These are phyloP conservation scores for Themeda triandra DNA, from an alignment of 176 grass and related monocot genomes.

Conservation along the genomic window DNA sequence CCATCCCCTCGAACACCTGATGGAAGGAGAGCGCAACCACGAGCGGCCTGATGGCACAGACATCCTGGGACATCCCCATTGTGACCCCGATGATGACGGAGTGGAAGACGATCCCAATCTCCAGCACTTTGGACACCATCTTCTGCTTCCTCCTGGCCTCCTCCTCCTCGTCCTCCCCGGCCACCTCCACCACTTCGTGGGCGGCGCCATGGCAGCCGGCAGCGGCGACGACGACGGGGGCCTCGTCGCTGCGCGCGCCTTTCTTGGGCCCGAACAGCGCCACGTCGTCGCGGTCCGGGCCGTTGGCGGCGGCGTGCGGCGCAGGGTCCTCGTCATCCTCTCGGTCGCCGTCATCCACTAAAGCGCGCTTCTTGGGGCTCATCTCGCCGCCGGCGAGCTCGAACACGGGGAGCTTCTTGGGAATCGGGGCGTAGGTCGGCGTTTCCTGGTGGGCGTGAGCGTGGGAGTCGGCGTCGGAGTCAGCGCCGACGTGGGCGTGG, in stretches of 20 bases:
- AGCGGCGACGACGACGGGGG: background rate
- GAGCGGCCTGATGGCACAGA: conserved; percentile 77
- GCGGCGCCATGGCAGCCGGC: conserved; percentile 46
- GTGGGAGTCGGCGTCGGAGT: no score
- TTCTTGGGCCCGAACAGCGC: conserved; percentile 43
- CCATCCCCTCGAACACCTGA: conserved; percentile 98
- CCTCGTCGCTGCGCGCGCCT: conserved; percentile 33
- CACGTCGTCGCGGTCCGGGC: conserved; percentile 40
- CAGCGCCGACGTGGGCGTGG: conserved; percentile 15
- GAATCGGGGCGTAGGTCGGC: conserved; percentile 51
- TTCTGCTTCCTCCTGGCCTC: conserved; percentile 81
- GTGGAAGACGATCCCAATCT: conserved; percentile 95
- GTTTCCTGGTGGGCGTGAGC: background rate
- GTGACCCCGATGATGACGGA: conserved; percentile 89
- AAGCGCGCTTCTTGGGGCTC: conserved; percentile 44
- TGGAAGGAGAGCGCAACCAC: conserved; percentile 88
- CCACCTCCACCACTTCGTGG: conserved; percentile 39
- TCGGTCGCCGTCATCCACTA: background rate
- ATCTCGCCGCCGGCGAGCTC: conserved; percentile 55
- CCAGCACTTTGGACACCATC: conserved; percentile 94
- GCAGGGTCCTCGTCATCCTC: background rate
- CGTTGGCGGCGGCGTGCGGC: background rate
- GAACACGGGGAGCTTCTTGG: conserved; percentile 25
- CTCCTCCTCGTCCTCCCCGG: conserved; percentile 50
- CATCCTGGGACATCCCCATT: conserved; percentile 88